A percentile compares a stretch with the other conserved stretches of the same genome.
These are phyloP conservation scores for Trifolium fragiferum DNA, from an alignment of 306 rosid species.

Conservation along the genomic window DNA sequence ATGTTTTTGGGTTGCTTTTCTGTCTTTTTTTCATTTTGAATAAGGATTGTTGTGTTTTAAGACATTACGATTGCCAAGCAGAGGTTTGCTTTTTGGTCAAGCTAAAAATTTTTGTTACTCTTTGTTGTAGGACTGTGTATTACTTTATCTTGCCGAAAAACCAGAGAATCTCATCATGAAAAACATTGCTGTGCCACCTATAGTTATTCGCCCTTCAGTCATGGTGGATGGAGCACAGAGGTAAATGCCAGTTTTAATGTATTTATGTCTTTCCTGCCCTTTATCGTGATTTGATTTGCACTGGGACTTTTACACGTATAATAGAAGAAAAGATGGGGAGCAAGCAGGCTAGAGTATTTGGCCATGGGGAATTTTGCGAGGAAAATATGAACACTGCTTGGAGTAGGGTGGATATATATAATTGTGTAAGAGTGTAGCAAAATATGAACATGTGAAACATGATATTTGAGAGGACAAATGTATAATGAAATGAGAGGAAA, in stretches of 20 bases:
- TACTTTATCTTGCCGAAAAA: slow-evolving; percentile 73
- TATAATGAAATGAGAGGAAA: slow-evolving; percentile 24
- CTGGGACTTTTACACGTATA: background rate
- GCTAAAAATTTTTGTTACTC: slow-evolving; percentile 35
- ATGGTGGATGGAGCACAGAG: slow-evolving; percentile 77
- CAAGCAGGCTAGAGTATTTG: background rate
- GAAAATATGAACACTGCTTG: slow-evolving; percentile 1
- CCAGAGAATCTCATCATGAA: slow-evolving; percentile 83
- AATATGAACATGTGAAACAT: background rate
- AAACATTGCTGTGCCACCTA: slow-evolving; percentile 83
- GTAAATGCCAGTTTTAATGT: slow-evolving; percentile 50
- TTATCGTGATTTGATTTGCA: slow-evolving; percentile 30
- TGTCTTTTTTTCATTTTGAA: slow-evolving; percentile 3
- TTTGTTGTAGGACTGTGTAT: slow-evolving; percentile 77
- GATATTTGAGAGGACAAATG: slow-evolving; percentile 14
- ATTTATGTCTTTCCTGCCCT: slow-evolving; percentile 16
- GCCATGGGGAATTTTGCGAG: background rate
- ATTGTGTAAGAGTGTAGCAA: slow-evolving; percentile 3
- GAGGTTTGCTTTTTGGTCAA: slow-evolving; percentile 41
- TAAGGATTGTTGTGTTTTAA: slow-evolving; percentile 9
- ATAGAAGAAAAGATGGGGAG: slow-evolving; percentile 12
- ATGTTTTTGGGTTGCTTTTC: slow-evolving; percentile 38
- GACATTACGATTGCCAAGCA: slow-evolving; percentile 19
- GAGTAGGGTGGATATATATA: slow-evolving; percentile 13
- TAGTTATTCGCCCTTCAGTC: slow-evolving; percentile 90